phyloP scores from a whole-genome alignment of 768 basidiomycete genomes.

The Porpolomopsis calyptriformis region DNA sequence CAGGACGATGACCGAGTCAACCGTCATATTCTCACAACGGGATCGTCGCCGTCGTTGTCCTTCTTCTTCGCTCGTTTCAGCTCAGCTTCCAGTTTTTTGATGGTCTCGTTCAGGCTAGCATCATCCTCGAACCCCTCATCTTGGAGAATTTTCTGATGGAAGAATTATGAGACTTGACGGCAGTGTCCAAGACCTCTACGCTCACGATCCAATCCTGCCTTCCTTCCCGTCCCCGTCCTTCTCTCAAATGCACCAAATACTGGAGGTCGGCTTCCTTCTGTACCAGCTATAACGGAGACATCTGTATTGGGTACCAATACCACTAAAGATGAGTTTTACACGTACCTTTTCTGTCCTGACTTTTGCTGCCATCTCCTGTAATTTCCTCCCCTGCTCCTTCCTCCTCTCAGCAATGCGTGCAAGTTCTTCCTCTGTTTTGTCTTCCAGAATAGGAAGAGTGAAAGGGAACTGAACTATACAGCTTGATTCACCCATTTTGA shows the following conservation, averaged over 20 bases:
- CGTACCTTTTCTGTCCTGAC: conserved; percentile 75
- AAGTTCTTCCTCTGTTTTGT: conserved; percentile 89
- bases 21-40: conserved; percentile 23
- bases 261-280: conserved; percentile 72
- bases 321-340: not conserved
- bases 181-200: conserved; percentile 4
- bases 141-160: conserved; percentile 42
- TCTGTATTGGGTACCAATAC: not conserved
- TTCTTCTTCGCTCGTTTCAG: conserved; percentile 74
- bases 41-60: conserved; percentile 66
- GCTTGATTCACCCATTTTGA: conserved; percentile 49
- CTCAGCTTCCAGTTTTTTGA: conserved; percentile 78
- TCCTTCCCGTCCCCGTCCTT: conserved; percentile 44
- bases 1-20: not conserved
- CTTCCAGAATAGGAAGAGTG: conserved; percentile 48
- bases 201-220: conserved; percentile 71
- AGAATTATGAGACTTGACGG: not conserved
- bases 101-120: conserved; percentile 62
- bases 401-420: conserved; percentile 65
- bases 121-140: conserved; percentile 72
- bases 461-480: conserved; percentile 87
- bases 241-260: conserved; percentile 52
- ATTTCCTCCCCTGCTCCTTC: conserved; percentile 74
- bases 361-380: conserved; percentile 88
- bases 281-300: conserved; percentile 35